Conservation (phyloP, 2,329 filamentous ascomycete genomes). For the Stenocarpella maydis region DNA sequence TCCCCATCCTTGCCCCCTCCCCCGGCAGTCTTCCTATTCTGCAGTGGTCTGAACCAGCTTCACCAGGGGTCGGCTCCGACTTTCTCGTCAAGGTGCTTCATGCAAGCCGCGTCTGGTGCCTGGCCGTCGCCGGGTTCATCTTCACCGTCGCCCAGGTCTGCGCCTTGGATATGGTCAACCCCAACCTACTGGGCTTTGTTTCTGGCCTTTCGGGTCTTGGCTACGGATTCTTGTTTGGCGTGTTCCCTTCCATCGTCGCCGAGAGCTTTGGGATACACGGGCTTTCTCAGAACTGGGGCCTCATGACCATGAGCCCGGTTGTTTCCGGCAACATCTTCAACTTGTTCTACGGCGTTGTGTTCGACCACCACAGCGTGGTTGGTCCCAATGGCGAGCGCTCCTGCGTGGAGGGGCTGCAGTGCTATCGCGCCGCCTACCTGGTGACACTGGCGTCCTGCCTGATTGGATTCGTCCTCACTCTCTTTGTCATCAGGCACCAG, state of each 20-base stretch:
- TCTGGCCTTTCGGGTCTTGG: slow-evolving; percentile 86
- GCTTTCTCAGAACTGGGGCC: slow-evolving; percentile 94
- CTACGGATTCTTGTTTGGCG: slow-evolving; percentile 94
- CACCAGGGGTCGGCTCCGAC: slow-evolving; percentile 84
- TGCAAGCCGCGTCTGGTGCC: slow-evolving; percentile 89
- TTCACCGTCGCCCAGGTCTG: slow-evolving; percentile 83
- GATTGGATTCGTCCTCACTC: slow-evolving; percentile 71
- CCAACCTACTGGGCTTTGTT: slow-evolving; percentile 77
- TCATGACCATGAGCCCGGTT: slow-evolving; percentile 90
- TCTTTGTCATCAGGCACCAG: slow-evolving; percentile 75
- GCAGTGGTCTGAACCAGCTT: slow-evolving; percentile 37
- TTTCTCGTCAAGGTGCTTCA: slow-evolving; percentile 82
- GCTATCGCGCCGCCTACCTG: slow-evolving; percentile 83
- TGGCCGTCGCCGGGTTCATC: slow-evolving; percentile 78
- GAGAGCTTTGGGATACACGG: slow-evolving; percentile 92
- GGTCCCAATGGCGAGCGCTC: slow-evolving; percentile 73
- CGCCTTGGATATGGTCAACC: slow-evolving; percentile 79
- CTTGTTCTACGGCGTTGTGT: slow-evolving; percentile 84
- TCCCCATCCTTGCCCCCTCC: background rate
- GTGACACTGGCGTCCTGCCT: slow-evolving; percentile 78
- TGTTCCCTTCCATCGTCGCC: slow-evolving; percentile 87
- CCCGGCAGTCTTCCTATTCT: background rate
- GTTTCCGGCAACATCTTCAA: slow-evolving; percentile 93
- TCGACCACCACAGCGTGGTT: slow-evolving; percentile 79
- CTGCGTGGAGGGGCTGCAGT: slow-evolving; percentile 80